Evolutionary conservation across 306 rosid species (phyloP).

Genomic region (Canavalia gladiata): DNA sequence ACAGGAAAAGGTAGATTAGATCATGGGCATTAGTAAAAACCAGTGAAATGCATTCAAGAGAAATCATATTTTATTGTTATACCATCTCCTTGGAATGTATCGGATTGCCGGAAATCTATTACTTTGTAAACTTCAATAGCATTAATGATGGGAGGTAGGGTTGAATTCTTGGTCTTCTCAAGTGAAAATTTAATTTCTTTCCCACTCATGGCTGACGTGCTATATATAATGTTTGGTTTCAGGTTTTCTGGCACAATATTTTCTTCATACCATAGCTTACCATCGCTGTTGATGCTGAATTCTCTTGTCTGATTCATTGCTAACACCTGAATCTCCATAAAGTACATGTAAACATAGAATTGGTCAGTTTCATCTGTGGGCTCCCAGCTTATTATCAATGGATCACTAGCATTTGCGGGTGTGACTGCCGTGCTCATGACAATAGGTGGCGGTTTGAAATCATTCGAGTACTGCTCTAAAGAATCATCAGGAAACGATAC

Average conservation of each 20-base stretch:
- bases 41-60: not conserved
- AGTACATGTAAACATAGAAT: constrained; percentile 48
- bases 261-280: not conserved
- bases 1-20: not conserved
- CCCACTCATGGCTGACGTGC: not conserved
- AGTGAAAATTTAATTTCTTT: not conserved
- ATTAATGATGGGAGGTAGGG: constrained; percentile 53
- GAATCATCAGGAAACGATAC: not conserved
- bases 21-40: not conserved
- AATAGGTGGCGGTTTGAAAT: constrained; percentile 18
- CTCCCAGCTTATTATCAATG: not conserved
- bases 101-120: not conserved
- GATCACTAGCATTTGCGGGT: constrained; percentile 33
- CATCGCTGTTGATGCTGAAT: constrained; percentile 41
- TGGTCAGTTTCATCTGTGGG: not conserved
- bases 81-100: constrained; percentile 54
- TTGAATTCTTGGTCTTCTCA: constrained; percentile 30
- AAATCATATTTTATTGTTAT: not conserved
- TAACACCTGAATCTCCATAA: constrained; percentile 43
- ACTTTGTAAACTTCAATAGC: constrained; percentile 22
- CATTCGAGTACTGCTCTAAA: not conserved
- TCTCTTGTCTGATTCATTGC: constrained; percentile 41
- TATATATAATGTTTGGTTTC: rapidly evolving
- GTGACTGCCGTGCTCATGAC: constrained; percentile 49
- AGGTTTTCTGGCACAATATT: not conserved